Percentiles rank a stretch among this genome's conserved stretches.
Evolutionary conservation across 495 filamentous ascomycete species (phyloP).

Genomic region (Tuber microsphaerosporum): DNA sequence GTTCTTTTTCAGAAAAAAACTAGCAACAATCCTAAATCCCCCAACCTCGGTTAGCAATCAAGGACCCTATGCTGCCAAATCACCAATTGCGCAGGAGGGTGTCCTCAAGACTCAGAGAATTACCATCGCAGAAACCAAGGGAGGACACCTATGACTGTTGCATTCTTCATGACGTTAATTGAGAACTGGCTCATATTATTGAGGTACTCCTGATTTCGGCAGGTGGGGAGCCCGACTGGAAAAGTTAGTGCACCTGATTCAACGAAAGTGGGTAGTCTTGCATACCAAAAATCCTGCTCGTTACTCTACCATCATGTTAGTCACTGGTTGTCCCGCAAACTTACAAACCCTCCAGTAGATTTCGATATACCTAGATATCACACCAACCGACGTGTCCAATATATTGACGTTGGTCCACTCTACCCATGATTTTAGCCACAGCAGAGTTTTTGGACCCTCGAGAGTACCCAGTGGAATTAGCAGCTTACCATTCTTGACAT

Average conservation of each 20-base stretch:
- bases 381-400: neutral
- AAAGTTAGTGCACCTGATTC: no score
- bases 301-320: neutral
- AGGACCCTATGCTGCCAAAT: neutral
- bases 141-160: neutral
- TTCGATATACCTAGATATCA: neutral
- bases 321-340: no score
- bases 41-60: neutral
- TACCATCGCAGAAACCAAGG: neutral
- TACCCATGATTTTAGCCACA: neutral
- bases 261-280: neutral
- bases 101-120: no score
- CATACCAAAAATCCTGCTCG: neutral
- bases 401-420: slow-evolving; percentile 9
- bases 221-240: neutral
- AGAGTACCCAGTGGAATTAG: no score
- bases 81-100: no score
- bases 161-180: neutral
- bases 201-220: neutral
- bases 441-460: no score
- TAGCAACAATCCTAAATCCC: neutral
- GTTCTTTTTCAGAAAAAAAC: neutral
- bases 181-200: neutral
- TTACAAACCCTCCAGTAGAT: no score
- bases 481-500: neutral